Percentiles rank a stretch among this genome's conserved stretches.
Evolutionary conservation across 139 green algal genomes (phyloP).

Genomic region (Chlorella ohadii): DNA sequence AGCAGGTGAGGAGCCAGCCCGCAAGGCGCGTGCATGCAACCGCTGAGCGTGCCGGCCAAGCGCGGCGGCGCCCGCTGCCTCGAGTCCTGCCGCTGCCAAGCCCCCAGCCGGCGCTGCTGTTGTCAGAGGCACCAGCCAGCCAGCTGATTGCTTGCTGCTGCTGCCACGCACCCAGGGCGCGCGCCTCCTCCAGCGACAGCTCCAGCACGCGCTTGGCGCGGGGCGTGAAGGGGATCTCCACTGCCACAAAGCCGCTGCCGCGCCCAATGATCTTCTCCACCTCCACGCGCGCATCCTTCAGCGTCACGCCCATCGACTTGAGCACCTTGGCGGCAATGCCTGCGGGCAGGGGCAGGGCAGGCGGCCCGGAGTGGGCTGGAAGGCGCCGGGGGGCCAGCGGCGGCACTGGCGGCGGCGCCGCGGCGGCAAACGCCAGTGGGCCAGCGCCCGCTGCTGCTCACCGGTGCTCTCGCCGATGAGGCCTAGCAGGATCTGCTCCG

Average conservation of each 20-base stretch:
- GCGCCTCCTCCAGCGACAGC: slow-evolving; percentile 97
- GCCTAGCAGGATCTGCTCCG: slow-evolving; percentile 98
- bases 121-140: neutral
- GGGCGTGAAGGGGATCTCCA: slow-evolving; percentile 99
- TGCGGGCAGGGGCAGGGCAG: slow-evolving; percentile 13
- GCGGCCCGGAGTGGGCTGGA: neutral
- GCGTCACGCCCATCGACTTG: slow-evolving; percentile 98
- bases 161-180: slow-evolving; percentile 86
- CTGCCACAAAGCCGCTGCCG: slow-evolving; percentile 97
- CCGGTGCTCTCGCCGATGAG: slow-evolving; percentile 98
- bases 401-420: neutral
- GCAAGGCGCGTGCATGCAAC: no score
- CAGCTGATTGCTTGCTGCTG: neutral
- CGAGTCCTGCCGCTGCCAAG: neutral
- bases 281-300: slow-evolving; percentile 98
- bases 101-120: neutral
- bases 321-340: slow-evolving; percentile 99
- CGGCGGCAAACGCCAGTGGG: neutral
- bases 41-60: no score
- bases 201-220: slow-evolving; percentile 99
- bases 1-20: no score
- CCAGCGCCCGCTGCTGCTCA: neutral
- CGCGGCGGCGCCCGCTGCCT: no score
- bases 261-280: slow-evolving; percentile 99
- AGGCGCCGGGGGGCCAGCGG: neutral